A percentile compares a stretch with the other conserved stretches of the same genome.
Evolutionary conservation across 106 monocot genomes (phyloP).

Genomic region (Hemerocallis citrina): DNA sequence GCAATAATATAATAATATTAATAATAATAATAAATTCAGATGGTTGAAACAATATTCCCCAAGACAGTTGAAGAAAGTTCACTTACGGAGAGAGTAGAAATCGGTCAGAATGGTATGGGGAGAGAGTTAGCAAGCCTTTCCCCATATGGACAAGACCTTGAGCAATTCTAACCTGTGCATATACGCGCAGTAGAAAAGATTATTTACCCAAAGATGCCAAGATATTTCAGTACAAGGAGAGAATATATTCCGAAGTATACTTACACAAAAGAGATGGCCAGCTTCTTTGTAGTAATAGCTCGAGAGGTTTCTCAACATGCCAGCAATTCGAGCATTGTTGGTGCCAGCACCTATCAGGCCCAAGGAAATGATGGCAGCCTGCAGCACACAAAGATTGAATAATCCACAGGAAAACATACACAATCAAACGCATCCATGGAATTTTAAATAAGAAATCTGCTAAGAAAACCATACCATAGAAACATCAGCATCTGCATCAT

Average conservation of each 20-base stretch:
- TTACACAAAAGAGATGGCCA: slow-evolving; percentile 94
- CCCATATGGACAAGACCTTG: slow-evolving; percentile 96
- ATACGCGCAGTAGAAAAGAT: neutral
- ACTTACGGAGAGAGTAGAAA: slow-evolving; percentile 90
- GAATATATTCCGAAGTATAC: slow-evolving; percentile 3
- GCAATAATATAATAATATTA: neutral
- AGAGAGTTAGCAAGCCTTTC: slow-evolving; percentile 92
- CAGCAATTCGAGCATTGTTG: slow-evolving; percentile 93
- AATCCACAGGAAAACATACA: neutral
- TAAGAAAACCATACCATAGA: slow-evolving; percentile 50
- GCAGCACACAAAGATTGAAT: slow-evolving; percentile 16
- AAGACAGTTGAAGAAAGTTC: neutral
- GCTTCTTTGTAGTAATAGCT: slow-evolving; percentile 99
- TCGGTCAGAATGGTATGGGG: slow-evolving; percentile 90
- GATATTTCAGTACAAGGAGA: neutral
- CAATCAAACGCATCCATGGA: neutral
- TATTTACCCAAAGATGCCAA: neutral
- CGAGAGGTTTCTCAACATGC: slow-evolving; percentile 95
- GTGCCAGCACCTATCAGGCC: slow-evolving; percentile 95
- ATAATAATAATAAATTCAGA: neutral
- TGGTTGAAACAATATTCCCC: neutral
- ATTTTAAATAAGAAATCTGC: neutral
- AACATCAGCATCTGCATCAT: slow-evolving; percentile 94
- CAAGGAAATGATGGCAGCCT: slow-evolving; percentile 92
- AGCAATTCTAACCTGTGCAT: slow-evolving; percentile 84